Conservation (phyloP, 441 rosid genomes). For the Sinapis alba region DNA sequence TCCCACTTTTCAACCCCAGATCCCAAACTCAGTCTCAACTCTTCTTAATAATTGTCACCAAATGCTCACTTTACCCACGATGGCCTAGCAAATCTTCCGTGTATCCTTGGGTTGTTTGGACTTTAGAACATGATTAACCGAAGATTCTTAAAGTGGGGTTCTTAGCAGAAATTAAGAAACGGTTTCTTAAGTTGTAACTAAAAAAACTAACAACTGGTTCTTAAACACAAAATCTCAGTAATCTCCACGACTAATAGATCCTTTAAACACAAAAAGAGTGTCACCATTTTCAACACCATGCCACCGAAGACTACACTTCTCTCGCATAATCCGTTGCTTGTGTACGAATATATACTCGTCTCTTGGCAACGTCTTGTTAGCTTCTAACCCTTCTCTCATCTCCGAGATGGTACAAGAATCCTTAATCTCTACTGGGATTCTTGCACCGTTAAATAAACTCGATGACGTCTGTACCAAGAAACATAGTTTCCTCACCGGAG, state of each 20-base stretch:
- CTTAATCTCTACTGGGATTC: slow-evolving; percentile 65
- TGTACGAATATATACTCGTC: slow-evolving; percentile 85
- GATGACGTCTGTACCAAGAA: slow-evolving; percentile 71
- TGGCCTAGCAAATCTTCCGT: too few species aligned
- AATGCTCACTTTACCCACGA: too few species aligned
- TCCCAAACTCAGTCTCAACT: too few species aligned
- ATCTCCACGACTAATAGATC: slow-evolving; percentile 52
- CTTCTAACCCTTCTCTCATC: slow-evolving; percentile 52
- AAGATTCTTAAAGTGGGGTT: too few species aligned
- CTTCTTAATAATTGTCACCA: too few species aligned
- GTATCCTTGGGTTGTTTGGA: too few species aligned
- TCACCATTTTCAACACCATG: slow-evolving; percentile 83
- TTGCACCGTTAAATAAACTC: slow-evolving; percentile 61
- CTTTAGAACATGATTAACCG: too few species aligned
- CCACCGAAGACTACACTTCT: slow-evolving; percentile 73
- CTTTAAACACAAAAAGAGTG: slow-evolving; percentile 69
- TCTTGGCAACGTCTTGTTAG: slow-evolving; percentile 52
- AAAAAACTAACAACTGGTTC: too few species aligned
- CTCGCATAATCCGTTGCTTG: slow-evolving; percentile 85
- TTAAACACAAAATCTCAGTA: too few species aligned
- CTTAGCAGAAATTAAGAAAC: too few species aligned
- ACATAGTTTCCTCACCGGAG: slow-evolving; percentile 44
- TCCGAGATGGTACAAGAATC: slow-evolving; percentile 64
- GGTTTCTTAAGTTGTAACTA: too few species aligned
- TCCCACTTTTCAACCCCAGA: too few species aligned